Base-by-base conservation (phyloP, 345 rosid genomes). In the Hibiscus syriacus region DNA sequence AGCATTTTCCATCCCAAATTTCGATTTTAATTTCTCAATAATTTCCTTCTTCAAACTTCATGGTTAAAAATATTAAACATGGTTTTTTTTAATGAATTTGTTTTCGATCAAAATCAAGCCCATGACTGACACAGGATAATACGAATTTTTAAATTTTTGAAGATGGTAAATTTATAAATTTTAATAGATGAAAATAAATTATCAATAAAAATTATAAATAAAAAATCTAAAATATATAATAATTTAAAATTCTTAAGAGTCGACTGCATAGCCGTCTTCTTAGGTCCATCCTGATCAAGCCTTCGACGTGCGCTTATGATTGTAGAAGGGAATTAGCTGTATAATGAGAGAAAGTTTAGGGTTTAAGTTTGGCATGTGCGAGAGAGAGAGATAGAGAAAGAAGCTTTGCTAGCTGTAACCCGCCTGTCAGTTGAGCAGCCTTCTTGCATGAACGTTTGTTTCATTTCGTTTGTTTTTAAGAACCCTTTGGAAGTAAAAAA, bases 341-440 rank as follows among this genome's bases (percentile, higher is more conserved):
- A 73, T 38, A 38, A 22, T 53, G 29, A 46, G 67, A 71, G 69
- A 69, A 77, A 73, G 71, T 63, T 83, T 81, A 81, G 82, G 85
- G 85, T 82, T 82, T 84, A 57, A 78, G 78, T 68, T 77, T 78
- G 71, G 79, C 88, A 76, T 83, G 89, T 76, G 71, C 77, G 77
- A 76, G 74, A 72, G 70, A 72, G 22, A 70, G 73, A 65, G 69
- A 32, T 14, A 34, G 48, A 20, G 4, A 36, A 9, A 34, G 7
- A 10, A 19, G 16, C 22, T 64, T 60, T 78, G 90, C 85, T 86
- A 89, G 98, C 96, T 92, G 98, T 86, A 86, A 80, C 78, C 86
- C 67, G 83, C 66, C 94, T 92, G 98, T 92, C 98, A 83, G 88
- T 79, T 77, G 78, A 85, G 92, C 98, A 89, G 88, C 85, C 76